These are phyloP conservation scores for Fusarium sp. DNA, from an alignment of 2,329 filamentous ascomycete species.

Conservation along the genomic window DNA sequence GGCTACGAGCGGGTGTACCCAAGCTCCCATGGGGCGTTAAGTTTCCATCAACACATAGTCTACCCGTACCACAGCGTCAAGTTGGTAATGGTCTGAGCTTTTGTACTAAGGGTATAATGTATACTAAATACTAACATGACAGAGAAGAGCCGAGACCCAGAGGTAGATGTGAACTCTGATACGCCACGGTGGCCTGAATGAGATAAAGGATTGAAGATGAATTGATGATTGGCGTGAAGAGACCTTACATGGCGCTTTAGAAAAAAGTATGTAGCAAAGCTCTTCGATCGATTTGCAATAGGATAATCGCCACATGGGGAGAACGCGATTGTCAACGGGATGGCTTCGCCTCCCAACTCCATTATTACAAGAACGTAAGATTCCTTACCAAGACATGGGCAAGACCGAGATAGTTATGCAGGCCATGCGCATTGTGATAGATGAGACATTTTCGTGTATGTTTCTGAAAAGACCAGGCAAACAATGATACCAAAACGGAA, in stretches of 20 bases:
- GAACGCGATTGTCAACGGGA: slow-evolving; percentile 18
- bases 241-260: slow-evolving; percentile 2
- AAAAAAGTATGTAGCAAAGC: background rate
- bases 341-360: background rate
- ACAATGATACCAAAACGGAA: slow-evolving; percentile 8
- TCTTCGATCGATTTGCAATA: slow-evolving; percentile 26
- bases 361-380: background rate
- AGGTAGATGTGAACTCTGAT: slow-evolving; percentile 1
- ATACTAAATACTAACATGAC: background rate
- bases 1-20: background rate
- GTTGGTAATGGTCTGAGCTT: background rate
- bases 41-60: slow-evolving; percentile 2
- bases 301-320: slow-evolving; percentile 29
- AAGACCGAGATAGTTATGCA: background rate
- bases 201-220: slow-evolving; percentile 1
- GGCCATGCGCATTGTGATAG: slow-evolving; percentile 6
- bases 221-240: slow-evolving; percentile 17
- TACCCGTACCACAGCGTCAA: background rate
- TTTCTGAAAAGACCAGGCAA: background rate
- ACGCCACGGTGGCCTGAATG: background rate
- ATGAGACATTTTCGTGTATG: slow-evolving; percentile 24
- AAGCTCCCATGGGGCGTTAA: slow-evolving; percentile 15
- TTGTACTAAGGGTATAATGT: background rate
- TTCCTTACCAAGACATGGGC: background rate
- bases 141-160: slow-evolving; percentile 6